A percentile compares a stretch with the other conserved stretches of the same genome.
These are phyloP conservation scores for Brasenia schreberi DNA, from an alignment of 164 flowering plant genomes.

Conservation along the genomic window DNA sequence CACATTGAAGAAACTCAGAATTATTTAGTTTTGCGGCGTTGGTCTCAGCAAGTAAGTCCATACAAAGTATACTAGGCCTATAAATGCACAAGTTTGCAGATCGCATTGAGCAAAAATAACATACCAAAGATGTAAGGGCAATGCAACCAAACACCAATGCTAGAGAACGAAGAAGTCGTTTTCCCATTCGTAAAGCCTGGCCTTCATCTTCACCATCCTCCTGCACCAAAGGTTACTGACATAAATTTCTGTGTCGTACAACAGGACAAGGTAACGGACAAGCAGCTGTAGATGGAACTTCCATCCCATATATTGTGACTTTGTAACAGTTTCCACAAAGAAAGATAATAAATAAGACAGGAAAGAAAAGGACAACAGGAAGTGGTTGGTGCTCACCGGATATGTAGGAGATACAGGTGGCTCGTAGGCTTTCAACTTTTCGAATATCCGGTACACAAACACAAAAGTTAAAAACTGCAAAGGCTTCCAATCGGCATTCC, in stretches of 20 bases:
- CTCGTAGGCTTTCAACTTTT: slow-evolving; percentile 78
- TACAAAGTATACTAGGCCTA: too few relatives aligned
- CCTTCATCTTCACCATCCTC: slow-evolving; percentile 95
- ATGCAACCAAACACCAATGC: slow-evolving; percentile 15
- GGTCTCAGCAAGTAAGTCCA: too few relatives aligned
- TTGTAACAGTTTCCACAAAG: too few relatives aligned
- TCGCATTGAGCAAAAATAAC: slow-evolving; percentile 4
- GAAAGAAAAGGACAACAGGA: neutral
- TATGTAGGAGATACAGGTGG: slow-evolving; percentile 58
- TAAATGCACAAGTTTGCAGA: too few relatives aligned
- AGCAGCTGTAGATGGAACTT: too few relatives aligned
- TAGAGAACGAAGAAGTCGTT: slow-evolving; percentile 78
- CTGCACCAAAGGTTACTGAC: slow-evolving; percentile 28
- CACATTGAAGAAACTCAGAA: too few relatives aligned
- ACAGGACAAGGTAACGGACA: too few relatives aligned
- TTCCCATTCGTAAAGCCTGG: slow-evolving; percentile 70
- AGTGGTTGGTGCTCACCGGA: slow-evolving; percentile 36
- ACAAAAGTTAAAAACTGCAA: slow-evolving; percentile 72
- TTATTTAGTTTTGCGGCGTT: too few relatives aligned
- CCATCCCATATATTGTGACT: too few relatives aligned
- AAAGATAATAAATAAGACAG: too few relatives aligned
- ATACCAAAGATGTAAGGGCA: slow-evolving; percentile 71
- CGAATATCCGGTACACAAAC: slow-evolving; percentile 86
- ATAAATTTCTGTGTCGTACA: too few relatives aligned
- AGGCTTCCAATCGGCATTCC: slow-evolving; percentile 82